Base-by-base conservation (phyloP, 352 stramenopile genomes). In the Phytophthora ohioensis region DNA sequence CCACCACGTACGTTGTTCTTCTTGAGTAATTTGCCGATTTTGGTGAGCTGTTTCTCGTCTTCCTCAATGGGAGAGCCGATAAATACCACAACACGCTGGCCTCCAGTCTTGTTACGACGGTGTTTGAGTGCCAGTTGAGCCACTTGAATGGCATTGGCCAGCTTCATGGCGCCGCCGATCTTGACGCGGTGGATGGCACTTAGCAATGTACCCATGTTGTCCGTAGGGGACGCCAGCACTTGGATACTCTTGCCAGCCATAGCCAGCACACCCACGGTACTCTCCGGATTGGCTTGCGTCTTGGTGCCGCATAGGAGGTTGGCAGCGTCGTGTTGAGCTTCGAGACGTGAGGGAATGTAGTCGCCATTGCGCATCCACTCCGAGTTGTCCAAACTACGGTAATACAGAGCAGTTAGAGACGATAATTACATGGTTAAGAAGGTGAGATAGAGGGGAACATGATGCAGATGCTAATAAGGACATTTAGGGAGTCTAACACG, bases 351-450 rank as follows among this genome's bases (percentile, higher is more conserved):
- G 49, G 98, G 98, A 69, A 98, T 93, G 88, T 99, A 99, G 82
- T 99, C 98, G 45, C 98, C 98, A 82, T 99, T 99, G 46, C 98
- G 93, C 97, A 99, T 99, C 87, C 91, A 99, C 80, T 99, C 96
- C 67, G 95, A 99, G 77, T 98, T 99, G 81, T 99, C 97, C 72
- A 99, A 68, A 64, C 88, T 95, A 36, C 13, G 54, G 53, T 54
- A 48, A 59, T 54, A 73, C 8, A 6, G n/a, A 8, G 45, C 17
- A 27, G 17, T 51, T 59, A 51, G 4, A 57, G 6, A 38, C 11
- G 48, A 57, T 13, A 42, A 15, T 35, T 35, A 21, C 45, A 68
- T 41, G 53, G 7, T 31, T 46, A 35, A 1, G 5, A 45, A 57
- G 27, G 4, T 17, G 12, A 60, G 8, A 52, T 2, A 36, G 11